phyloP scores from a whole-genome alignment of 2,329 filamentous ascomycete species.

The Cladobotryum protrusum region DNA sequence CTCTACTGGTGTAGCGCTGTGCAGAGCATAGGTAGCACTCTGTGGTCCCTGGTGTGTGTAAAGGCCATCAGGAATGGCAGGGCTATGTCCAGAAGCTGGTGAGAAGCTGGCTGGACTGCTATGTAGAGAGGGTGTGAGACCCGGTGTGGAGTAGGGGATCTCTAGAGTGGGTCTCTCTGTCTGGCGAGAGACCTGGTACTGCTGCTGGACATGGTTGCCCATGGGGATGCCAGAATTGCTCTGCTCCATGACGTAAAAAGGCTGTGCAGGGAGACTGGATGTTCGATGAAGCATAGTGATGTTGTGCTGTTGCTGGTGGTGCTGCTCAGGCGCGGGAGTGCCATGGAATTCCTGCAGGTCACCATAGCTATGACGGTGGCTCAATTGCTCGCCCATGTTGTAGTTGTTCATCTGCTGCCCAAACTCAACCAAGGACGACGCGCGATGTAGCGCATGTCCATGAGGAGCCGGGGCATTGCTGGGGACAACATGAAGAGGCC shows the following conservation, averaged over 20 bases:
- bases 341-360: constrained; percentile 40
- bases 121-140: constrained; percentile 45
- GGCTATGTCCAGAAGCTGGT: constrained; percentile 47
- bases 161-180: constrained; percentile 42
- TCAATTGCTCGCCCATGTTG: constrained; percentile 34
- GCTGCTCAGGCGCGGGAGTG: constrained; percentile 32
- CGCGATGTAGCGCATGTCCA: constrained; percentile 40
- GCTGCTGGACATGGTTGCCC: constrained; percentile 44
- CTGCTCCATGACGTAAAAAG: constrained; percentile 55
- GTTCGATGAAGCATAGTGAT: constrained; percentile 45
- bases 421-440: constrained; percentile 51
- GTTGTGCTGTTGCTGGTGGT: constrained; percentile 23
- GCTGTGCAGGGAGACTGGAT: constrained; percentile 40
- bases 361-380: constrained; percentile 42
- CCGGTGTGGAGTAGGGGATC: constrained; percentile 44
- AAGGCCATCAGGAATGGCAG: constrained; percentile 47
- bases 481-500: constrained; percentile 41
- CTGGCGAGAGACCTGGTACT: constrained; percentile 48
- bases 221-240: constrained; percentile 56
- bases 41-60: constrained; percentile 52
- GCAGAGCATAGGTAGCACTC: constrained; percentile 42
- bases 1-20: constrained; percentile 42
- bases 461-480: constrained; percentile 32
- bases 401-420: constrained; percentile 44
- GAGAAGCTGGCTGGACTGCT: constrained; percentile 56